Percentiles rank a stretch among this genome's conserved stretches.
These are phyloP conservation scores for Tremella fuciformis DNA, from an alignment of 768 basidiomycete species.

Conservation along the genomic window DNA sequence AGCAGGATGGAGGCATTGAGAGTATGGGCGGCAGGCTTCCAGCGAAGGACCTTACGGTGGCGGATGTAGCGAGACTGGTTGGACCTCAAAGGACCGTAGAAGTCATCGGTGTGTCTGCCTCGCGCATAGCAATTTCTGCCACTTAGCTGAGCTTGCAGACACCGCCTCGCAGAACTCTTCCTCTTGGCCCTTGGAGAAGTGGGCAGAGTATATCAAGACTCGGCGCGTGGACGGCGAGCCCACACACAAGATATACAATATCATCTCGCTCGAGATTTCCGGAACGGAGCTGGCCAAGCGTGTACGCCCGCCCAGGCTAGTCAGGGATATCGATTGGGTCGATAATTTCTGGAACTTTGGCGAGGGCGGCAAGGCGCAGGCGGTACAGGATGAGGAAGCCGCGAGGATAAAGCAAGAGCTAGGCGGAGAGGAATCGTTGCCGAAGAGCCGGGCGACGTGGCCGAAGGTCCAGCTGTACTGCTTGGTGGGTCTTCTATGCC, in stretches of 20 bases:
- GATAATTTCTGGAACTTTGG: constrained; percentile 80
- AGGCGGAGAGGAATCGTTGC: background rate
- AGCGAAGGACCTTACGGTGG: constrained; percentile 64
- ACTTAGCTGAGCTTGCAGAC: constrained; percentile 55
- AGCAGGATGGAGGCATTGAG: constrained; percentile 57
- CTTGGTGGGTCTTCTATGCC: constrained; percentile 52
- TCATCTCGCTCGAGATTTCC: constrained; percentile 91
- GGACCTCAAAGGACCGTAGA: constrained; percentile 78
- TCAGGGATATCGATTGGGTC: constrained; percentile 90
- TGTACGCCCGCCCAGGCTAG: constrained; percentile 74
- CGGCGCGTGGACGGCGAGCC: constrained; percentile 42
- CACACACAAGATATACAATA: constrained; percentile 80
- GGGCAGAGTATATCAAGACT: constrained; percentile 76
- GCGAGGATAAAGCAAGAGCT: background rate
- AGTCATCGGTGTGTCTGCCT: constrained; percentile 69
- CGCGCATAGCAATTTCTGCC: background rate
- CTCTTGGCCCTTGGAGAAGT: constrained; percentile 83
- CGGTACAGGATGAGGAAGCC: constrained; percentile 6
- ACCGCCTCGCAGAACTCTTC: constrained; percentile 81
- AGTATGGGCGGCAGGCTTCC: constrained; percentile 93
- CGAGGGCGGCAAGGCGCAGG: constrained; percentile 5
- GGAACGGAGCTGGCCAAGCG: constrained; percentile 74
- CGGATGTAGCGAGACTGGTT: constrained; percentile 73
- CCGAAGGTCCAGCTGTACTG: constrained; percentile 97
- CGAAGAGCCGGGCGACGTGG: constrained; percentile 21